Evolutionary conservation across 1,284 basidiomycete genomes (phyloP).

Genomic region (Naganishia liquefaciens): DNA sequence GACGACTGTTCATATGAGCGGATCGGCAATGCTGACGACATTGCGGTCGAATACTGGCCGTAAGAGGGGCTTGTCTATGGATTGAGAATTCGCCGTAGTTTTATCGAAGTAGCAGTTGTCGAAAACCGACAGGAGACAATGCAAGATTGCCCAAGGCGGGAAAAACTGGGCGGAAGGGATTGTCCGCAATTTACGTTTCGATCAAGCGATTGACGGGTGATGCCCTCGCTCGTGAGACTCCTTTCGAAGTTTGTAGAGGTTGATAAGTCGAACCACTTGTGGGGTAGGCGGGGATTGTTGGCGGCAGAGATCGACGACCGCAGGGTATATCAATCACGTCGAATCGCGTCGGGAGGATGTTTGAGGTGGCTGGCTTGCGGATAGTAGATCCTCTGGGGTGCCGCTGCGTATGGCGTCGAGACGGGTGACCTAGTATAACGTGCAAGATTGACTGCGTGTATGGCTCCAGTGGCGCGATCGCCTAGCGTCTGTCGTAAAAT

Average conservation of each 20-base stretch:
- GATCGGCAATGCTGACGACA: slow-evolving; percentile 24
- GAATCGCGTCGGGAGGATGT: background rate
- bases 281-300: background rate
- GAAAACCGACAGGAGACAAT: background rate
- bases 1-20: slow-evolving; percentile 17
- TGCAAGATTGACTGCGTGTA: background rate
- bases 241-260: background rate
- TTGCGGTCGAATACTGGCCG: background rate
- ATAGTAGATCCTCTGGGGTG: too few relatives aligned
- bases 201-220: slow-evolving; percentile 13
- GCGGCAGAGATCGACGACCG: too few relatives aligned
- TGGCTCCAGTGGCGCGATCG: background rate
- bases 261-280: too few relatives aligned
- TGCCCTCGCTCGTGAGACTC: background rate
- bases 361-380: background rate
- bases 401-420: too few relatives aligned
- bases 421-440: background rate
- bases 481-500: slow-evolving; percentile 10
- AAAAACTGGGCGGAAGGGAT: background rate
- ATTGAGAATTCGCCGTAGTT: background rate
- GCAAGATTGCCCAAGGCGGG: background rate
- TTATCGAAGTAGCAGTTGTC: background rate
- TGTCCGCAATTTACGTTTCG: background rate
- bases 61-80: background rate
- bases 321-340: background rate